Evolutionary conservation across 768 basidiomycete species (phyloP).

Genomic region (Suillus cothurnatus): DNA sequence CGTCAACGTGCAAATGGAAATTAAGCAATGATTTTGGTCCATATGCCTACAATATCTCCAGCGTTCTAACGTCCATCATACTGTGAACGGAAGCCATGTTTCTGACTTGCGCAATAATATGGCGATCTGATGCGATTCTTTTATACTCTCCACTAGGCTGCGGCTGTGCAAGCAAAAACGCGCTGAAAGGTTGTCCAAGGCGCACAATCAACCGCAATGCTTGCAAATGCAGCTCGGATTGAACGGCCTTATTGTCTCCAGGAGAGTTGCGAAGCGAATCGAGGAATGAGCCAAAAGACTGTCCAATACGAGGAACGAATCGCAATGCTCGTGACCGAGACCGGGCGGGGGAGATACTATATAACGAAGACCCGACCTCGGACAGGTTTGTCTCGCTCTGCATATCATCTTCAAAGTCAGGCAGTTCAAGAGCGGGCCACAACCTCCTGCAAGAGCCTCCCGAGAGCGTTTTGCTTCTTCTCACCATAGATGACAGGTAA

Average conservation of each 20-base stretch:
- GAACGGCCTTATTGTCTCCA: not conserved
- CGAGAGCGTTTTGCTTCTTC: no score
- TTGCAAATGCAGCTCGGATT: not conserved
- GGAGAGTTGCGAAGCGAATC: not conserved
- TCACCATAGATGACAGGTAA: no score
- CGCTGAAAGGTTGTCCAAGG: slow-evolving; percentile 7
- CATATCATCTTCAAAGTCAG: not conserved
- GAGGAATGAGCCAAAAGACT: not conserved
- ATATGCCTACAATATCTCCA: not conserved
- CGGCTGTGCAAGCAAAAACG: slow-evolving; percentile 1
- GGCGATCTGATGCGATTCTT: not conserved
- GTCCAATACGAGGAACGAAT: not conserved
- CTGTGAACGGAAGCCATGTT: not conserved
- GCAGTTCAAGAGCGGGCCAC: not conserved
- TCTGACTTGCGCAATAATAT: slow-evolving; percentile 3
- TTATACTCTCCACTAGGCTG: slow-evolving; percentile 6
- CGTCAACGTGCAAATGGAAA: not conserved
- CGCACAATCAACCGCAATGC: not conserved
- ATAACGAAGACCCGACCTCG: not conserved
- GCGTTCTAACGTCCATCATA: not conserved
- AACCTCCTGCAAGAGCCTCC: no score
- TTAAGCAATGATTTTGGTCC: not conserved
- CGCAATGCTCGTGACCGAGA: not conserved
- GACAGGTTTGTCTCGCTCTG: not conserved
- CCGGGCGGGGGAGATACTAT: not conserved